These are phyloP conservation scores for Mesembryanthemum crystallinum DNA, from an alignment of 148 eudicot genomes.

Conservation along the genomic window DNA sequence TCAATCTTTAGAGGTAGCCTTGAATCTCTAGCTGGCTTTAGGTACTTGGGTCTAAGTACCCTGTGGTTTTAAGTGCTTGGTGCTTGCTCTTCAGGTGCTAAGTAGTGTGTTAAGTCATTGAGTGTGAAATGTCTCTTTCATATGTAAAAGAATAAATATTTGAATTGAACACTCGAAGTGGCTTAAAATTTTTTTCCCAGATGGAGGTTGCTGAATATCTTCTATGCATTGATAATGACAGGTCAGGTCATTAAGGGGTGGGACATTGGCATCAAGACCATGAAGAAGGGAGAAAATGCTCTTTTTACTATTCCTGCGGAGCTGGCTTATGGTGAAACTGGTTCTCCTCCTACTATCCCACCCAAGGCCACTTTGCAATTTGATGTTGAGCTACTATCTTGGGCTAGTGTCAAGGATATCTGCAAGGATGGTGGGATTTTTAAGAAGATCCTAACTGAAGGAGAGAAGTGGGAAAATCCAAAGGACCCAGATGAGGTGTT, in stretches of 20 bases:
- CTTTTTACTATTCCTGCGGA: slow-evolving; percentile 88
- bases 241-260: slow-evolving; percentile 99
- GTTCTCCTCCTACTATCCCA: slow-evolving; percentile 92
- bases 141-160: no score
- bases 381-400: slow-evolving; percentile 83
- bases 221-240: slow-evolving; percentile 26
- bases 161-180: no score
- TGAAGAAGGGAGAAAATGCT: slow-evolving; percentile 96
- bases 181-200: neutral
- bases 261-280: slow-evolving; percentile 88
- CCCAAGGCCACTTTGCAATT: slow-evolving; percentile 88
- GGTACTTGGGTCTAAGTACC: no score
- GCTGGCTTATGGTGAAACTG: slow-evolving; percentile 88
- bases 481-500: slow-evolving; percentile 89
- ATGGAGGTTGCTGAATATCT: neutral
- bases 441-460: slow-evolving; percentile 73
- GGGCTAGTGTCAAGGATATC: slow-evolving; percentile 90
- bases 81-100: no score
- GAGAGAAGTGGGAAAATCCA: slow-evolving; percentile 98
- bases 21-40: no score
- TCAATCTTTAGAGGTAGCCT: no score
- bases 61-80: no score
- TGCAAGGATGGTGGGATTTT: slow-evolving; percentile 97
- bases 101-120: no score
- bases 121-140: no score